Evolutionary conservation across 176 grass and related monocot species (phyloP), one percentile per base, ranked within the genome.

Genomic region (Carex kokanica): DNA sequence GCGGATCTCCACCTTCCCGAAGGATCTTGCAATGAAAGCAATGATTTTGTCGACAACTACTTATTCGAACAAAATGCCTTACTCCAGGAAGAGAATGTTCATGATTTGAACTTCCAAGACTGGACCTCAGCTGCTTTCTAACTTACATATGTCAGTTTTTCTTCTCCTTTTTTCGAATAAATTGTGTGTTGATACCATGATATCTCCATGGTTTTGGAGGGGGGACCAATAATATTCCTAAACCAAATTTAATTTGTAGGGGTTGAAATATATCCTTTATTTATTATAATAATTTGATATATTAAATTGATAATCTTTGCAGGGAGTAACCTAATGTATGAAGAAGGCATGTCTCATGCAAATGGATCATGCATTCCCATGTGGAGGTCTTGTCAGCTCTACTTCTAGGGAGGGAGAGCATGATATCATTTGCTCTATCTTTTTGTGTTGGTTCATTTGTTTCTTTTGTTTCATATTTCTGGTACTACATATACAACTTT

Each of bases 31-130:
- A 55, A 77, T 14, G 49, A 32, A 54, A 55, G 51, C 73, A 55
- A 77, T 18, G 73, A 77, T 24, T 77, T 77, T 77, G 73, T 77
- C 1, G 25, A 77, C 8, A 53, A 77, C 36, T 38, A 38, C 23
- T 77, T 75, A 2, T 54, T 75, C 14, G 72, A 54, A 16, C 47
- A 75, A 23, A 75, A 27, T 75, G 47, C 24, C 3, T 75, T 52
- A 9, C 56, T 54, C 25, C 73, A 77, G 0, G 21, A 55, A 77
- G 73, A 49, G 13, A 77, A 23, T 55, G 14, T 55, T 24, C 24
- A 32, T 9, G 73, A 77, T 0, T 54, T 49, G 5, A 77, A 55
- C 13, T 77, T 77, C 24, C 49, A 77, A 55, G 73, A 49, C 24
- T 77, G 73, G 73, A 55, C 47, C 10, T 47, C 70, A 38, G 36